phyloP scores from a whole-genome alignment of 2,329 filamentous ascomycete species.

The Aureobasidium melanogenum region DNA sequence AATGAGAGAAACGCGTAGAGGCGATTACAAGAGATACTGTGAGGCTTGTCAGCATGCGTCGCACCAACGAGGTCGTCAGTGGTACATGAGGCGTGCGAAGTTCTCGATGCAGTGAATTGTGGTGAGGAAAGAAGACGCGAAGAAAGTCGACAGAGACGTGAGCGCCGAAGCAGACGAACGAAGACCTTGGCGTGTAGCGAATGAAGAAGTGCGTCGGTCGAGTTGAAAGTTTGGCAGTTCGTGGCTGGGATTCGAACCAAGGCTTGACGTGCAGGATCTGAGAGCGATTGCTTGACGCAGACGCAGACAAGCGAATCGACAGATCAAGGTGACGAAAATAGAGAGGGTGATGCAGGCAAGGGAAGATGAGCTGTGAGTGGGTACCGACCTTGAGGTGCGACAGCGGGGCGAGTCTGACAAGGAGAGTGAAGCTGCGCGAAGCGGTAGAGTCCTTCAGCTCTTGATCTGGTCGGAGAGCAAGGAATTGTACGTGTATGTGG shows the following conservation, averaged over 20 bases:
- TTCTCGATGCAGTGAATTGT: not conserved
- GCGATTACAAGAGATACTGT: not conserved
- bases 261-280: not conserved
- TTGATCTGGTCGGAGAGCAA: not conserved
- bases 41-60: constrained; percentile 9
- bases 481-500: not conserved
- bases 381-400: constrained; percentile 11
- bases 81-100: constrained; percentile 4
- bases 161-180: not conserved
- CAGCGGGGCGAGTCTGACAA: constrained; percentile 9
- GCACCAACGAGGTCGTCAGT: constrained; percentile 1
- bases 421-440: constrained; percentile 11
- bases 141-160: not conserved
- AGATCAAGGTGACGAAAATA: constrained; percentile 5
- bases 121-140: not conserved
- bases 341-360: constrained; percentile 6
- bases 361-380: not conserved
- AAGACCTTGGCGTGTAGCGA: not conserved
- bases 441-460: not conserved
- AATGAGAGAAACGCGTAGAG: not conserved
- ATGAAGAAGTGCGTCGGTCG: not conserved
- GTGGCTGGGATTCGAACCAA: not conserved
- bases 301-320: not conserved
- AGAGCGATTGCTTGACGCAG: constrained; percentile 5
- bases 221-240: not conserved